These are phyloP conservation scores for Alternaria incomplexa DNA, from an alignment of 2,329 filamentous ascomycete genomes.

Conservation along the genomic window DNA sequence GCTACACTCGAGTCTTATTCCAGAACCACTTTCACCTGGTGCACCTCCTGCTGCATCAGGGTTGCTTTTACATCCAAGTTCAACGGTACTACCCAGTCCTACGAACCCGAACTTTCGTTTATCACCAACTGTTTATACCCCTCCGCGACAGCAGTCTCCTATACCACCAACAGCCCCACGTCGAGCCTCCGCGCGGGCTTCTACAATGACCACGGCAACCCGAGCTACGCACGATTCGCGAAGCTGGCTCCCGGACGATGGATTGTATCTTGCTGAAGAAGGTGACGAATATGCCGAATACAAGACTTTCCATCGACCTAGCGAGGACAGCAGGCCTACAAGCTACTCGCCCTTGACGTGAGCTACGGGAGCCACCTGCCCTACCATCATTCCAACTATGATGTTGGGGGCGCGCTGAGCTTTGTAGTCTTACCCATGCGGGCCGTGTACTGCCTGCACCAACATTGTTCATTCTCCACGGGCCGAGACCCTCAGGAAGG, in stretches of 20 bases:
- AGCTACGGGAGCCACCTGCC: not conserved
- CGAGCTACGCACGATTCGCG: slow-evolving; percentile 22
- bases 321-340: slow-evolving; percentile 21
- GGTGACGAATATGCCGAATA: slow-evolving; percentile 24
- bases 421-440: not conserved
- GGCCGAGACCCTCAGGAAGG: slow-evolving; percentile 3
- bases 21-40: slow-evolving; percentile 21
- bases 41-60: slow-evolving; percentile 14
- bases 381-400: not conserved
- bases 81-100: slow-evolving; percentile 20
- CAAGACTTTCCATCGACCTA: slow-evolving; percentile 19
- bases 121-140: slow-evolving; percentile 30
- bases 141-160: slow-evolving; percentile 13
- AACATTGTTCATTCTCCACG: not conserved
- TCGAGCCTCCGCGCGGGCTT: slow-evolving; percentile 12
- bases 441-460: not conserved
- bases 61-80: slow-evolving; percentile 23
- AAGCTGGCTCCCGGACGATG: slow-evolving; percentile 34
- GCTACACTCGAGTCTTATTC: slow-evolving; percentile 8
- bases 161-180: slow-evolving; percentile 14
- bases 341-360: slow-evolving; percentile 30
- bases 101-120: slow-evolving; percentile 26
- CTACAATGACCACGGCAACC: slow-evolving; percentile 20
- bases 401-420: not conserved
- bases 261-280: slow-evolving; percentile 29